A percentile compares a stretch with the other conserved stretches of the same genome.
Conservation (phyloP, 2,329 filamentous ascomycete species). For the Sarocladium kiliense region DNA sequence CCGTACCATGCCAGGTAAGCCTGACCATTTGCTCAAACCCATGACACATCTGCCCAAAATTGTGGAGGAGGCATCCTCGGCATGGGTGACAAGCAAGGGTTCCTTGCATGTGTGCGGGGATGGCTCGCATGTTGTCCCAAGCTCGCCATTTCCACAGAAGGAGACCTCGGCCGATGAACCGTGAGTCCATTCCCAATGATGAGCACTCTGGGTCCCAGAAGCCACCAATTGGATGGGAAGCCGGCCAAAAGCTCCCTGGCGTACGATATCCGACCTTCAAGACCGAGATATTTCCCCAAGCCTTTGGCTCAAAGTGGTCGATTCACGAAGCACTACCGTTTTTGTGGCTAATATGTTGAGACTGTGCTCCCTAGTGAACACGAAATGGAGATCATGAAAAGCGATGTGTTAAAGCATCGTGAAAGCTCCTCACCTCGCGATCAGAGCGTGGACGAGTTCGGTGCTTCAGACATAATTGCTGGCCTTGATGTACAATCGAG, state of each 20-base stretch:
- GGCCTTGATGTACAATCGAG: too few species aligned
- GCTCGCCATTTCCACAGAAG: neutral
- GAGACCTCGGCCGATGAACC: conserved; percentile 4
- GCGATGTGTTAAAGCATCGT: too few species aligned
- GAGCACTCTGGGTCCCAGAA: neutral
- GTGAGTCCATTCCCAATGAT: neutral
- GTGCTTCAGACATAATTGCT: too few species aligned
- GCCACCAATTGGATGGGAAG: neutral
- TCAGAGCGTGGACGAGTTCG: too few species aligned
- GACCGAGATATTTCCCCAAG: too few species aligned
- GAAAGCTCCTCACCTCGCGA: too few species aligned
- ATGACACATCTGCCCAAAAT: neutral
- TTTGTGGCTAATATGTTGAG: too few species aligned
- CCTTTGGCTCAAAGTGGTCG: neutral
- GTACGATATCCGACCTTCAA: neutral
- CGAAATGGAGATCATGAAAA: too few species aligned
- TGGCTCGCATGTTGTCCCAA: neutral
- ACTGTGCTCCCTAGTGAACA: too few species aligned
- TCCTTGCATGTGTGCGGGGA: conserved; percentile 3
- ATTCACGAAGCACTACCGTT: too few species aligned
- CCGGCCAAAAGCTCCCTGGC: neutral
- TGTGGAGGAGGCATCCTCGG: neutral
- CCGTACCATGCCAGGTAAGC: too few species aligned
- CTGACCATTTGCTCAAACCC: neutral
- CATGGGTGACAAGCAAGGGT: conserved; percentile 2